Conservation (phyloP, 1,284 basidiomycete genomes). For the Somion occarium region DNA sequence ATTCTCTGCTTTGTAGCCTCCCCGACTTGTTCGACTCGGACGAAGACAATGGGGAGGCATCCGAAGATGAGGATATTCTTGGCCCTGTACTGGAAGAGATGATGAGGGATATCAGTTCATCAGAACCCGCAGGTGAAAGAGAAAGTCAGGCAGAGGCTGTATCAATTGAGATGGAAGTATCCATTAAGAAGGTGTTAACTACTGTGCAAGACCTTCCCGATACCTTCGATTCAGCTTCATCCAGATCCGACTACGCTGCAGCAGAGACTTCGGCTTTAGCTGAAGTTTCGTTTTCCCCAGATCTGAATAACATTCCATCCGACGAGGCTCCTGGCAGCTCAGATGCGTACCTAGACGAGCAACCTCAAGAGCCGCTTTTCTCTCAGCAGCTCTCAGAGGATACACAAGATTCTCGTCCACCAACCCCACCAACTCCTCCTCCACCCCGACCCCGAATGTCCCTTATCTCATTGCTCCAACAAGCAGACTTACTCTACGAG, state of each 20-base stretch:
- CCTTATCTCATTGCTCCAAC: slow-evolving; percentile 36
- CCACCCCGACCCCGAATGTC: slow-evolving; percentile 28
- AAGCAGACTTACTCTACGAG: slow-evolving; percentile 39
- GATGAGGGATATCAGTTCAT: no score
- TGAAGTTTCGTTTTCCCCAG: not conserved
- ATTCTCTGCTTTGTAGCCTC: slow-evolving; percentile 71
- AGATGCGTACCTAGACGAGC: not conserved
- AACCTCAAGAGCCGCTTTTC: not conserved
- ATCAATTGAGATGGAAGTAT: not conserved
- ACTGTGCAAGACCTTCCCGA: not conserved
- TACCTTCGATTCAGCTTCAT: not conserved
- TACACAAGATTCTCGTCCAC: not conserved
- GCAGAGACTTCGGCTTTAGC: not conserved
- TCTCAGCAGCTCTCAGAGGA: not conserved
- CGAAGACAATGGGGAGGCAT: not conserved
- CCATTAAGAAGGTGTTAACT: not conserved
- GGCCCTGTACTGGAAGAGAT: no score
- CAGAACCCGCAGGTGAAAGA: no score
- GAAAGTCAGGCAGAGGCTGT: not conserved
- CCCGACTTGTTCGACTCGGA: slow-evolving; percentile 47
- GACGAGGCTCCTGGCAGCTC: not conserved
- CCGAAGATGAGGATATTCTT: no score
- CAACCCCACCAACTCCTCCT: slow-evolving; percentile 5
- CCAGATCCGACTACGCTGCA: not conserved
- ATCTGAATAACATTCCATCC: not conserved